phyloP scores from a whole-genome alignment of 352 stramenopile species.

The Pythium scleroteichum region DNA sequence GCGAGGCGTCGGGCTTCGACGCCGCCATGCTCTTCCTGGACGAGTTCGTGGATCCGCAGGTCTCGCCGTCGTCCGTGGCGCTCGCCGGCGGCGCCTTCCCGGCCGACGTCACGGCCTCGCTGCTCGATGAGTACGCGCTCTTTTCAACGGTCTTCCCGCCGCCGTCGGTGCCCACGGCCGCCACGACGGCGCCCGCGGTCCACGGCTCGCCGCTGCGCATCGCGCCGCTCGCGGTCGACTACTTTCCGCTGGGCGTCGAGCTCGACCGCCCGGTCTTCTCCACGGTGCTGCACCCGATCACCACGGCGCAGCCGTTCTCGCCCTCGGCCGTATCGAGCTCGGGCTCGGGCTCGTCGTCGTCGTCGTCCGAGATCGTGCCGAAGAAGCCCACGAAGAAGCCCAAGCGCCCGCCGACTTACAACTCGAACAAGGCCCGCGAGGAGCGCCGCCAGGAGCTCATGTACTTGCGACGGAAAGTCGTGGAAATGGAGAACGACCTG shows the following conservation, averaged over 20 bases:
- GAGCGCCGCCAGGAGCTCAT: slow-evolving; percentile 29
- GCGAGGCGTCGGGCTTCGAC: slow-evolving; percentile 21
- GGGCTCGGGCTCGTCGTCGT: slow-evolving; percentile 7
- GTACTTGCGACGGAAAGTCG: slow-evolving; percentile 25
- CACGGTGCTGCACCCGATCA: slow-evolving; percentile 14
- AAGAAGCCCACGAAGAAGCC: slow-evolving; percentile 20
- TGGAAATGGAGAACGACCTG: slow-evolving; percentile 28
- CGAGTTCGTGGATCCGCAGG: slow-evolving; percentile 15
- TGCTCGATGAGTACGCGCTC: slow-evolving; percentile 26
- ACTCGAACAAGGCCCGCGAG: slow-evolving; percentile 32
- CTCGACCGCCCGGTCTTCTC: slow-evolving; percentile 16
- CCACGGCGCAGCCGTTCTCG: slow-evolving; percentile 18
- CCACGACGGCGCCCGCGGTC: neutral
- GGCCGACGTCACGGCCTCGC: slow-evolving; percentile 6
- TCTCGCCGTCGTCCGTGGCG: slow-evolving; percentile 7
- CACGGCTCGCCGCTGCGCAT: slow-evolving; percentile 18
- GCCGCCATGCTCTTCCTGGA: slow-evolving; percentile 29
- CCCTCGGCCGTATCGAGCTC: slow-evolving; percentile 4
- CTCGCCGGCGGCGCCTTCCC: neutral
- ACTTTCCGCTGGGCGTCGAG: slow-evolving; percentile 24
- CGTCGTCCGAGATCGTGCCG: slow-evolving; percentile 2
- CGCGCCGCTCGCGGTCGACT: slow-evolving; percentile 25
- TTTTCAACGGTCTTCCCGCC: slow-evolving; percentile 14
- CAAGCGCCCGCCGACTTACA: slow-evolving; percentile 28
- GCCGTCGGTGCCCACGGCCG: neutral